Evolutionary conservation across 2,329 filamentous ascomycete genomes (phyloP).

Genomic region (Juglanconis sp.): DNA sequence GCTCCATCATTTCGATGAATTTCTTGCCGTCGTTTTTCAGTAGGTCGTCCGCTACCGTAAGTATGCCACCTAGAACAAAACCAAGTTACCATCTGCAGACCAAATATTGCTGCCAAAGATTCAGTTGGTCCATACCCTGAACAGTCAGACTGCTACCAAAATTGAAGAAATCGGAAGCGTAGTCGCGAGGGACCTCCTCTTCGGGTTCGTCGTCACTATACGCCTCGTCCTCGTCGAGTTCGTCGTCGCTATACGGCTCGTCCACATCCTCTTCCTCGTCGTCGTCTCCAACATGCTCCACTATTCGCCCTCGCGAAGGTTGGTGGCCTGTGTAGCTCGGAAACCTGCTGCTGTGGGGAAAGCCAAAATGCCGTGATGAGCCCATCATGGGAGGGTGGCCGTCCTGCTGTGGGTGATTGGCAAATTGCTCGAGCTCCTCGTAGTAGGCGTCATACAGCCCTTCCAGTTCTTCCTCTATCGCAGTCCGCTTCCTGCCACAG

Average conservation of each 20-base stretch:
- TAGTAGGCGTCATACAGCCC: constrained; percentile 98
- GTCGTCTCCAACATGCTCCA: constrained; percentile 60
- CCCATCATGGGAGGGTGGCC: constrained; percentile 69
- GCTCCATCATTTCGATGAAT: constrained; percentile 99
- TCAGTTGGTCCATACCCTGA: constrained; percentile 58
- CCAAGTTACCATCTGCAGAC: constrained; percentile 23
- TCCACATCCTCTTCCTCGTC: constrained; percentile 54
- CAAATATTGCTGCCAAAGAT: constrained; percentile 8
- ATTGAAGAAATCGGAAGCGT: constrained; percentile 84
- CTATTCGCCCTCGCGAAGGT: constrained; percentile 71
- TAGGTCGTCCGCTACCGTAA: constrained; percentile 96
- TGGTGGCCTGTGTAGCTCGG: constrained; percentile 61
- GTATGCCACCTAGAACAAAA: constrained; percentile 76
- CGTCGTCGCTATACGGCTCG: constrained; percentile 59
- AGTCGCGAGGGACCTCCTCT: constrained; percentile 53
- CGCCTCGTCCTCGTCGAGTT: constrained; percentile 66
- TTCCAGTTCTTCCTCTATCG: constrained; percentile 96
- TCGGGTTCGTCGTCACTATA: constrained; percentile 60
- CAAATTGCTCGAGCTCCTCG: constrained; percentile 95
- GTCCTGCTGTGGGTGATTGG: constrained; percentile 69
- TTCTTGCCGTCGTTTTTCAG: constrained; percentile 99
- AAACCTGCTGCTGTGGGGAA: constrained; percentile 31
- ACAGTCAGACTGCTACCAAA: constrained; percentile 97
- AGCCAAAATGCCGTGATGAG: constrained; percentile 60
- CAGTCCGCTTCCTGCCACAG: constrained; percentile 90